A percentile compares a stretch with the other conserved stretches of the same genome.
Evolutionary conservation across 306 rosid genomes (phyloP).

Genomic region (Cyclanthera cordifolia): DNA sequence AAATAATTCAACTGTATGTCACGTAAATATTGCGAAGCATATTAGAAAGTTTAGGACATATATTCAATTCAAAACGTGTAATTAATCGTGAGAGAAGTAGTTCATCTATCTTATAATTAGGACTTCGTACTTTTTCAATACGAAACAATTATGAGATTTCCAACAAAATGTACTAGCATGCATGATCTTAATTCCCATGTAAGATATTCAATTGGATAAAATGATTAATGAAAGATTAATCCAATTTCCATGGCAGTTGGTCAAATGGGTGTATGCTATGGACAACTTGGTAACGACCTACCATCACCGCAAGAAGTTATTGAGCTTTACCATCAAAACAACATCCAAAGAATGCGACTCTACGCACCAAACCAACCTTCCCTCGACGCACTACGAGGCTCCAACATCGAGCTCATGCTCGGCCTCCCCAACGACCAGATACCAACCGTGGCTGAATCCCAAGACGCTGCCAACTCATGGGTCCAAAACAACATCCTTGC

Average conservation of each 20-base stretch:
- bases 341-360: conserved; percentile 7
- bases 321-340: not conserved
- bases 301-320: not conserved
- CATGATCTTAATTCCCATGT: too few species aligned
- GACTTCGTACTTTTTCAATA: too few species aligned
- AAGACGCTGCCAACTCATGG: conserved; percentile 15
- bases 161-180: too few species aligned
- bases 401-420: conserved; percentile 28
- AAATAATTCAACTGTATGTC: too few species aligned
- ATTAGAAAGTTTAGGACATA: too few species aligned
- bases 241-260: conserved; percentile 22
- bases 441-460: not conserved
- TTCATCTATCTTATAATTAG: too few species aligned
- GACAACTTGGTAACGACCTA: conserved; percentile 20
- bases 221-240: not conserved
- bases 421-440: conserved; percentile 12
- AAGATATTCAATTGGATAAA: too few species aligned
- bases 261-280: conserved; percentile 44
- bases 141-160: too few species aligned
- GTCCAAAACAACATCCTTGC: conserved; percentile 11
- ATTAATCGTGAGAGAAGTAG: too few species aligned
- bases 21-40: too few species aligned
- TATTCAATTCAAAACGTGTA: too few species aligned
- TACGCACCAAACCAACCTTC: conserved; percentile 20
- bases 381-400: conserved; percentile 38